A percentile compares a stretch with the other conserved stretches of the same genome.
Conservation (phyloP, 768 basidiomycete genomes). For the Agaricus subrufescens region DNA sequence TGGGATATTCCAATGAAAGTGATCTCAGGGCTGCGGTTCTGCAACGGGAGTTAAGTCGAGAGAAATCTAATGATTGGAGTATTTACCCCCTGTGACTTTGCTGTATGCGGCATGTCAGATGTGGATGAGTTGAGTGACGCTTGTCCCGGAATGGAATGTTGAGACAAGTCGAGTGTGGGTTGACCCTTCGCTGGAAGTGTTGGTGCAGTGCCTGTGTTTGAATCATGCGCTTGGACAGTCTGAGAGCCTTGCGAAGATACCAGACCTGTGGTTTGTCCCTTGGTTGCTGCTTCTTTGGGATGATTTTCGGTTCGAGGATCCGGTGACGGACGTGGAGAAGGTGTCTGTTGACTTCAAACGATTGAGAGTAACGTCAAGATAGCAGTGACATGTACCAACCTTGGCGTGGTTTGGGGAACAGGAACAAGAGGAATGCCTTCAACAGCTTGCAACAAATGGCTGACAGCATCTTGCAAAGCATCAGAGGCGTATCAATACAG, state of each 20-base stretch:
- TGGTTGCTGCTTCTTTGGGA: neutral
- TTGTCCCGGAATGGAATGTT: neutral
- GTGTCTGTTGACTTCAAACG: neutral
- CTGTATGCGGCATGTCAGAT: neutral
- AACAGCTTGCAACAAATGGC: slow-evolving; percentile 7
- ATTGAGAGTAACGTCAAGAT: neutral
- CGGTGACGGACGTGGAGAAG: neutral
- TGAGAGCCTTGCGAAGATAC: neutral
- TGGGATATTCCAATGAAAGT: neutral
- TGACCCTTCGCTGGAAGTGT: neutral
- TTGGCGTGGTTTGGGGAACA: neutral
- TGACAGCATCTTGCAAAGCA: slow-evolving; percentile 1
- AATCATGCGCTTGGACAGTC: neutral
- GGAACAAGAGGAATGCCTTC: neutral
- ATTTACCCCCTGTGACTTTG: neutral
- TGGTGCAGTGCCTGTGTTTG: neutral
- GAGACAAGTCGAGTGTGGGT: neutral
- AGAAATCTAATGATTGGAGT: neutral
- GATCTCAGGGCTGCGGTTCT: slow-evolving; percentile 6
- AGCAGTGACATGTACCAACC: neutral
- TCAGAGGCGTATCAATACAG: neutral
- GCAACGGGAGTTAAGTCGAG: neutral
- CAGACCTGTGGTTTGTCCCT: no score
- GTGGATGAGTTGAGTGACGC: neutral
- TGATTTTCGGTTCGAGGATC: neutral